Conservation (phyloP, 805 yeast genomes). For the Jamesozyma jinghongensis region DNA sequence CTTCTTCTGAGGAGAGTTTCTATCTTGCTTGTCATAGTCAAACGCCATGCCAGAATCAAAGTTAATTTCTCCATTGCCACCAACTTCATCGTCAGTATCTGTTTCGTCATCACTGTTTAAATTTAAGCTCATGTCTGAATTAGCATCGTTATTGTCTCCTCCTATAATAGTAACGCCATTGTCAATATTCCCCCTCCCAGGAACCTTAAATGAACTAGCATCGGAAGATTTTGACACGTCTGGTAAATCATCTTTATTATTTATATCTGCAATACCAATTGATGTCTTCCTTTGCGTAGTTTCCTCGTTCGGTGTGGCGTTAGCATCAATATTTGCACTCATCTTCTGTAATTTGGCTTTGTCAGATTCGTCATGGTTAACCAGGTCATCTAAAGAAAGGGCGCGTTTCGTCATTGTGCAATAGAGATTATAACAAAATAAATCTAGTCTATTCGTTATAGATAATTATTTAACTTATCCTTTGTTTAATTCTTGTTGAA, state of each 20-base stretch:
- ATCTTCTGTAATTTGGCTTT: constrained; percentile 14
- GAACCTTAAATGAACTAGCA: not conserved
- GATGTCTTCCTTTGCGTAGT: constrained; percentile 1
- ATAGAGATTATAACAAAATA: not conserved
- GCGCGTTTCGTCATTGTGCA: constrained; percentile 20
- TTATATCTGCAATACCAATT: constrained; percentile 3
- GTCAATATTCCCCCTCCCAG: not conserved
- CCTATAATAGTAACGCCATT: not conserved
- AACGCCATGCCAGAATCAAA: constrained; percentile 26
- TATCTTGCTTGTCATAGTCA: constrained; percentile 29
- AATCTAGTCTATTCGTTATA: no score
- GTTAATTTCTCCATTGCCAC: constrained; percentile 19
- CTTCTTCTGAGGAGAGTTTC: constrained; percentile 9
- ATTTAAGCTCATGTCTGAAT: not conserved
- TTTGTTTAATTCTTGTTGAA: no score
- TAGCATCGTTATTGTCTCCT: not conserved
- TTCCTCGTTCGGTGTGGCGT: not conserved
- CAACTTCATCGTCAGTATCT: constrained; percentile 28
- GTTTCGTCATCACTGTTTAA: constrained; percentile 23
- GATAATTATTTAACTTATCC: no score
- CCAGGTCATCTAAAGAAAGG: constrained; percentile 29
- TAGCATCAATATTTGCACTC: constrained; percentile 4
- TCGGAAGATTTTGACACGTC: no score
- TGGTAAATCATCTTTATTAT: constrained; percentile 1
- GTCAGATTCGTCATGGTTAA: constrained; percentile 29